phyloP scores from a whole-genome alignment of 805 yeast genomes.

The Teunomyces tritomae region DNA sequence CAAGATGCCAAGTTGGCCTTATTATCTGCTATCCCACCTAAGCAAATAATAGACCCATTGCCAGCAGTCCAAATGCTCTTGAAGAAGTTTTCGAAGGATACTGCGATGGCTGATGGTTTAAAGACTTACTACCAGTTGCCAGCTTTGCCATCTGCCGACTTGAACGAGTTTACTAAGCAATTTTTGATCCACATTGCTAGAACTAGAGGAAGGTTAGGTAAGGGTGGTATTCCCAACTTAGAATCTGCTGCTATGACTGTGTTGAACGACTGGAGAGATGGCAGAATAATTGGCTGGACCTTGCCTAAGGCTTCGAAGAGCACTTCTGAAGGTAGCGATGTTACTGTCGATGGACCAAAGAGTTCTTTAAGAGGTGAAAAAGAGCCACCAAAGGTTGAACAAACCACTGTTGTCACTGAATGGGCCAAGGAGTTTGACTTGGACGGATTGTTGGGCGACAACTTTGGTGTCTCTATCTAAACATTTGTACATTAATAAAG shows the following conservation, averaged over 20 bases:
- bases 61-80: conserved; percentile 77
- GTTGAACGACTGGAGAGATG: conserved; percentile 96
- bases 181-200: conserved; percentile 92
- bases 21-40: conserved; percentile 86
- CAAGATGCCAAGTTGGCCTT: conserved; percentile 88
- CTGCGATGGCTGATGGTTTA: conserved; percentile 75
- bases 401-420: conserved; percentile 75
- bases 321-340: conserved; percentile 19
- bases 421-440: conserved; percentile 96
- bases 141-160: conserved; percentile 66
- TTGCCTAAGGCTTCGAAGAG: conserved; percentile 58
- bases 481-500: neutral
- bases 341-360: conserved; percentile 31
- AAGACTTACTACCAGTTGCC: conserved; percentile 76
- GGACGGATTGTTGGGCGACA: conserved; percentile 67
- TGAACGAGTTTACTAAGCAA: conserved; percentile 78
- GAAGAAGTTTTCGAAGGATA: conserved; percentile 69
- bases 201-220: conserved; percentile 85
- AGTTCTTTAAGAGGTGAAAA: conserved; percentile 41
- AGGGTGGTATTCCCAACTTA: conserved; percentile 90
- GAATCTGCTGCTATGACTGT: conserved; percentile 80
- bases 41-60: conserved; percentile 78
- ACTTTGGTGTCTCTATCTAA: conserved; percentile 31
- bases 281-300: conserved; percentile 89
- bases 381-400: conserved; percentile 52